Conservation (phyloP, 495 filamentous ascomycete species). For the Penicillium desertorum region DNA sequence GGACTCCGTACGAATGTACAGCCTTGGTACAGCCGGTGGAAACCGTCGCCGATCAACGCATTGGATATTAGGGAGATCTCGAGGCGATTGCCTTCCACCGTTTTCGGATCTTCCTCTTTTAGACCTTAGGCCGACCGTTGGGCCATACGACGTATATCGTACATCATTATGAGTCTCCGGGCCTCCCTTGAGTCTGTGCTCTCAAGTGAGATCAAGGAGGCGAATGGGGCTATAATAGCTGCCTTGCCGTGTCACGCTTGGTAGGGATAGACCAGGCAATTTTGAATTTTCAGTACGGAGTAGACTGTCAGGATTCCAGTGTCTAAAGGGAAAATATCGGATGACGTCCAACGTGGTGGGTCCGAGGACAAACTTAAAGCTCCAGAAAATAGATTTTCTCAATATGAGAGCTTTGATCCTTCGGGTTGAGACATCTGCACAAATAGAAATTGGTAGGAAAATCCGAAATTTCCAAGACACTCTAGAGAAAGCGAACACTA, state of each 20-base stretch:
- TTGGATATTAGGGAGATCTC: slow-evolving; percentile 25
- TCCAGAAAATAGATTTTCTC: slow-evolving; percentile 5
- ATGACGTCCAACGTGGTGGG: slow-evolving; percentile 15
- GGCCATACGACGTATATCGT: slow-evolving; percentile 12
- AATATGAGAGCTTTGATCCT: background rate
- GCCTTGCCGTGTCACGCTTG: background rate
- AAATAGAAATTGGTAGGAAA: background rate
- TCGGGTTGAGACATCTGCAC: background rate
- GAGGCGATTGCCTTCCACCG: slow-evolving; percentile 21
- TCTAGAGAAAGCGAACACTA: slow-evolving; percentile 5
- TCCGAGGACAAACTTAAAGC: slow-evolving; percentile 11
- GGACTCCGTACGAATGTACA: background rate
- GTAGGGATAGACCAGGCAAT: too few relatives aligned
- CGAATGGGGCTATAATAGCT: background rate
- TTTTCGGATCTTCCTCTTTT: slow-evolving; percentile 9
- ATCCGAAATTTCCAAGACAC: background rate
- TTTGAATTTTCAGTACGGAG: background rate
- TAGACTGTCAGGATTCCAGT: background rate
- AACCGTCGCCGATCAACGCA: background rate
- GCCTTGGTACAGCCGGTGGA: background rate
- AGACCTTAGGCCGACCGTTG: slow-evolving; percentile 26
- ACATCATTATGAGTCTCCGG: slow-evolving; percentile 22
- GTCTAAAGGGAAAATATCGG: background rate
- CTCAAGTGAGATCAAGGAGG: background rate
- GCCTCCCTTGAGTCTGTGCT: slow-evolving; percentile 24